phyloP scores from a whole-genome alignment of 2,329 filamentous ascomycete species.

The Aspergillus glaucus region DNA sequence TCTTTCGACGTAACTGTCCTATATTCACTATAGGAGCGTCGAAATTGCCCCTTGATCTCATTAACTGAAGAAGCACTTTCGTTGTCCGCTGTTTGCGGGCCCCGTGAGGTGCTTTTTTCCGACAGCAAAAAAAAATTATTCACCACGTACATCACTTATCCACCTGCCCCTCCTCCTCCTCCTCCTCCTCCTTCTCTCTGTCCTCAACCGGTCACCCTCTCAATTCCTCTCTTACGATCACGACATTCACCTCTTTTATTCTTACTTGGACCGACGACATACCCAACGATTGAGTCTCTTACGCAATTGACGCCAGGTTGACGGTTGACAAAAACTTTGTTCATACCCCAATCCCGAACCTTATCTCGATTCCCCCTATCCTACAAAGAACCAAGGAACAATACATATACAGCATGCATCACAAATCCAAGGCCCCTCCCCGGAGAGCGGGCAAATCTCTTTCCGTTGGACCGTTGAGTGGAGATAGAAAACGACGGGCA shows the following conservation, averaged over 20 bases:
- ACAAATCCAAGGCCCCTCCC: constrained; percentile 15
- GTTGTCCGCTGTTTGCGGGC: constrained; percentile 25
- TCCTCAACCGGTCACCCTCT: constrained; percentile 6
- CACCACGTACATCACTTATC: constrained; percentile 7
- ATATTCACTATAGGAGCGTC: constrained; percentile 38
- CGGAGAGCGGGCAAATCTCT: constrained; percentile 21
- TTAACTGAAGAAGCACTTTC: constrained; percentile 33
- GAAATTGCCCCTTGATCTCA: constrained; percentile 52
- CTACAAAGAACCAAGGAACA: background rate
- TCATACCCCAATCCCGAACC: background rate
- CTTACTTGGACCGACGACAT: background rate
- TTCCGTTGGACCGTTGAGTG: constrained; percentile 13
- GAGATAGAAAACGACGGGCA: constrained; percentile 29
- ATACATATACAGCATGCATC: constrained; percentile 8
- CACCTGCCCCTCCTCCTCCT: constrained; percentile 7
- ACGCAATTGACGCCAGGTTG: constrained; percentile 13
- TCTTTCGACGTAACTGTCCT: constrained; percentile 41
- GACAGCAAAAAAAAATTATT: constrained; percentile 7
- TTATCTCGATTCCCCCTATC: constrained; percentile 1
- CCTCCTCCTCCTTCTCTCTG: constrained; percentile 2
- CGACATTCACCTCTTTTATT: background rate
- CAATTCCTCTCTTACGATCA: constrained; percentile 2
- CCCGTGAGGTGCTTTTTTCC: constrained; percentile 30
- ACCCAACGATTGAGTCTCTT: constrained; percentile 7
- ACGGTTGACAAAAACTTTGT: constrained; percentile 18